Evolutionary conservation across 2,329 filamentous ascomycete genomes (phyloP).

Genomic region (Aspergillus luchuensis): DNA sequence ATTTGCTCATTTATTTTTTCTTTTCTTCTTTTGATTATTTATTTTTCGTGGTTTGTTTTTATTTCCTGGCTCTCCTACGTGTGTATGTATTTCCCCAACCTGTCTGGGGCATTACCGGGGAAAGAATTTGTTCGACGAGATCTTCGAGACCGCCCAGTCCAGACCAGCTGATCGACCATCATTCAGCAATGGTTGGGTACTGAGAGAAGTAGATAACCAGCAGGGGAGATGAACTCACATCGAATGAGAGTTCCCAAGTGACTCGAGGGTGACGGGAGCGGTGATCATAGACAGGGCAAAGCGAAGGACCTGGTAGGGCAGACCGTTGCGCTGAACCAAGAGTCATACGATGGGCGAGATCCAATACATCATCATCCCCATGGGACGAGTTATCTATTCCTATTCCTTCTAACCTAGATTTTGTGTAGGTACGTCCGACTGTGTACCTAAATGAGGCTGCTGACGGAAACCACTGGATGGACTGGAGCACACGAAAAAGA

Average conservation of each 20-base stretch:
- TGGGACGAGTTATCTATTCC: neutral
- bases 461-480: conserved; percentile 14
- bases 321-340: conserved; percentile 10
- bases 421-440: neutral
- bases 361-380: conserved; percentile 28
- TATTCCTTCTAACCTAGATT: no score
- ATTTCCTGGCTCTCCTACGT: neutral
- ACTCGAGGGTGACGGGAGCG: conserved; percentile 15
- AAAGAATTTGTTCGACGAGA: conserved; percentile 16
- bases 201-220: conserved; percentile 15
- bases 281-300: conserved; percentile 18
- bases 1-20: neutral
- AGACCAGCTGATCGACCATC: conserved; percentile 26
- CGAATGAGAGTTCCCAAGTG: conserved; percentile 19
- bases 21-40: conserved; percentile 3
- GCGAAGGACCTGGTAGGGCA: conserved; percentile 7
- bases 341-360: conserved; percentile 27
- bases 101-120: conserved; percentile 23
- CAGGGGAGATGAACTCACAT: conserved; percentile 9
- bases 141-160: conserved; percentile 21
- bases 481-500: conserved; percentile 27
- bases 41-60: conserved; percentile 1
- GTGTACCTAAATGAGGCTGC: conserved; percentile 10
- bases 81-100: conserved; percentile 14
- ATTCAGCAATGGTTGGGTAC: conserved; percentile 19